Evolutionary conservation across 768 basidiomycete species (phyloP).

Genomic region (Mrakia blollopis): DNA sequence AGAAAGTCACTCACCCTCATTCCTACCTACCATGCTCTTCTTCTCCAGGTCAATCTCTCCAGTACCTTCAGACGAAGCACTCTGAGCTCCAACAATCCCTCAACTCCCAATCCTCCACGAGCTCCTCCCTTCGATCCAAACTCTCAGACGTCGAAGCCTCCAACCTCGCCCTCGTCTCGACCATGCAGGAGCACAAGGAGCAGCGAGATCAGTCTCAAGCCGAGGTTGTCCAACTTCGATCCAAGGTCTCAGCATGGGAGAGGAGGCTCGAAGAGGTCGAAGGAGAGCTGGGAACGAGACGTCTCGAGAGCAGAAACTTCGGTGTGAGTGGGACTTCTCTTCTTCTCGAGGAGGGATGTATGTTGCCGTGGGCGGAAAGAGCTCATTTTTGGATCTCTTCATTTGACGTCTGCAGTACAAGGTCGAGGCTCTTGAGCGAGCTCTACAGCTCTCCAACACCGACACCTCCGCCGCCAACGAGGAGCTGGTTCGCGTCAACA

Average conservation of each 20-base stretch:
- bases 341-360: constrained; percentile 50
- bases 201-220: constrained; percentile 12
- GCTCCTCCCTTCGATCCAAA: background rate
- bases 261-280: constrained; percentile 49
- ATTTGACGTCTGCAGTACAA: constrained; percentile 60
- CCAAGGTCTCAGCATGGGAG: constrained; percentile 26
- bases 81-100: constrained; percentile 21
- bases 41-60: constrained; percentile 25
- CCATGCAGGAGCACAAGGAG: constrained; percentile 22
- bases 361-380: background rate
- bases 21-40: too few relatives aligned
- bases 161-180: constrained; percentile 26
- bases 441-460: constrained; percentile 67
- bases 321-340: constrained; percentile 54
- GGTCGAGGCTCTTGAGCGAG: constrained; percentile 73
- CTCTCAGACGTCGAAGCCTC: constrained; percentile 11
- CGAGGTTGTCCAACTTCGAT: background rate
- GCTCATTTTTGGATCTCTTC: constrained; percentile 25
- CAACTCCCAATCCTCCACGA: background rate
- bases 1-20: background rate
- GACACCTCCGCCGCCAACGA: constrained; percentile 67
- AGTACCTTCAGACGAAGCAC: constrained; percentile 21
- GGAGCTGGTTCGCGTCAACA: constrained; percentile 67
- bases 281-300: constrained; percentile 60
- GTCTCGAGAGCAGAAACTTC: constrained; percentile 62